Conservation (phyloP, 106 monocot species). For the Xerophyta viscosa region DNA sequence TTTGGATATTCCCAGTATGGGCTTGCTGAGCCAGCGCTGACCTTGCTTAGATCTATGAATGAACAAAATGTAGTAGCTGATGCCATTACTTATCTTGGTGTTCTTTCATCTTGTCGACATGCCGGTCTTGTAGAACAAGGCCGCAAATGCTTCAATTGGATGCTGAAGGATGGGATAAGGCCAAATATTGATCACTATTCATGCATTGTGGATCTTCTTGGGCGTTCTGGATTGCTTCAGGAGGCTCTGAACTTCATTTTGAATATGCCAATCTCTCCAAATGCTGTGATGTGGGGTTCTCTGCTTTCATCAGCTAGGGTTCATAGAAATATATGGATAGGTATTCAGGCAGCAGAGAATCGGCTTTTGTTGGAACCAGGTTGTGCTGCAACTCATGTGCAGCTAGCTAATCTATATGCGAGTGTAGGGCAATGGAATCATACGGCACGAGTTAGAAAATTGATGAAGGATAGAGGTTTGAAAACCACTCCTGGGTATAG, state of each 20-base stretch:
- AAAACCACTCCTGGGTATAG: constrained; percentile 40
- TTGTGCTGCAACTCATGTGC: constrained; percentile 42
- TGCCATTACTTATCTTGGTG: constrained; percentile 35
- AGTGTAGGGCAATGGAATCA: constrained; percentile 26
- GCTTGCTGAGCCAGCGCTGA: constrained; percentile 25
- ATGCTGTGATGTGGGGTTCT: constrained; percentile 49
- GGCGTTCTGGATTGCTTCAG: constrained; percentile 38
- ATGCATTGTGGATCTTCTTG: constrained; percentile 49
- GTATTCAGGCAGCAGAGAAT: constrained; percentile 46
- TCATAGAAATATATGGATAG: constrained; percentile 37
- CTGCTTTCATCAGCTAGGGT: constrained; percentile 36
- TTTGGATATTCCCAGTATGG: constrained; percentile 47
- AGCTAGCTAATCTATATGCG: constrained; percentile 45
- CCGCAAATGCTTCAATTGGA: constrained; percentile 24
- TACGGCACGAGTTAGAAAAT: constrained; percentile 32
- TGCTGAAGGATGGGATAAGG: constrained; percentile 26
- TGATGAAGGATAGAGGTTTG: constrained; percentile 39
- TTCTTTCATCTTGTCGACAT: constrained; percentile 50
- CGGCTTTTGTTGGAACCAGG: constrained; percentile 36
- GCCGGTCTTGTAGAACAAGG: constrained; percentile 33
- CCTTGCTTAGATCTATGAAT: constrained; percentile 31
- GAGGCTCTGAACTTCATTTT: constrained; percentile 34
- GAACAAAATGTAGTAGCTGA: constrained; percentile 19
- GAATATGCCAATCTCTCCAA: constrained; percentile 37
- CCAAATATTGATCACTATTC: constrained; percentile 45